phyloP scores from a whole-genome alignment of 2,329 filamentous ascomycete genomes.

The Xylaria sp. region DNA sequence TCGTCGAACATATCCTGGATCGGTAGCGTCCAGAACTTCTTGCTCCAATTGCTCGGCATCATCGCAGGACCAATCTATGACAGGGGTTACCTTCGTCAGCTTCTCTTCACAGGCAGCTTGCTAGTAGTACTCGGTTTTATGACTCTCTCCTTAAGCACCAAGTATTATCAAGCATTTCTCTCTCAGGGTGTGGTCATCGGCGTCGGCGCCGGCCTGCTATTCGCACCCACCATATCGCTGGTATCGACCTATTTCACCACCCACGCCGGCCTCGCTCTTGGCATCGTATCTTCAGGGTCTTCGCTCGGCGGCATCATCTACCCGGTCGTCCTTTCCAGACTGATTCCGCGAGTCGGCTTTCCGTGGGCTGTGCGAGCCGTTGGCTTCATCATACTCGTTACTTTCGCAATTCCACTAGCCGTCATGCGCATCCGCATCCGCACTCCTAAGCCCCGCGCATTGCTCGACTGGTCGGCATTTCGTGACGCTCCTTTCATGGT shows the following conservation, averaged over 20 bases:
- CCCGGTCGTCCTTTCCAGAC: conserved; percentile 10
- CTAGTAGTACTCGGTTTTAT: neutral
- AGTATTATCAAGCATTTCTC: neutral
- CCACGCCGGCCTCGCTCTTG: neutral
- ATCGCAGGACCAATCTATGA: neutral
- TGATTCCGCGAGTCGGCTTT: neutral
- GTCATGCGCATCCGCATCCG: neutral
- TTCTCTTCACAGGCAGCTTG: neutral
- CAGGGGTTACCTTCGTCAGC: neutral
- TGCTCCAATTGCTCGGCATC: neutral
- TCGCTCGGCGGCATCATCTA: conserved; percentile 15
- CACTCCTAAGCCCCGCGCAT: neutral
- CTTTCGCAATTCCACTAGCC: neutral
- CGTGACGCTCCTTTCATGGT: neutral
- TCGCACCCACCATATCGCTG: neutral
- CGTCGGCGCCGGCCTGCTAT: neutral
- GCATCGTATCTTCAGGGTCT: neutral
- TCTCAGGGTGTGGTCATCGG: neutral
- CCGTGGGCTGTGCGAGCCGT: conserved; percentile 17
- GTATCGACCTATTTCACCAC: neutral
- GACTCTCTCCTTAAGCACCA: neutral
- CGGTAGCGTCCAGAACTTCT: neutral
- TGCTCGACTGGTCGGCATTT: neutral
- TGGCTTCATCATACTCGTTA: conserved; percentile 9
- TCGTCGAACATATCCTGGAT: neutral